Percentiles rank a stretch among this genome's conserved stretches.
These are phyloP conservation scores for Starmerella scarabaei DNA, from an alignment of 805 yeast species.

Conservation along the genomic window DNA sequence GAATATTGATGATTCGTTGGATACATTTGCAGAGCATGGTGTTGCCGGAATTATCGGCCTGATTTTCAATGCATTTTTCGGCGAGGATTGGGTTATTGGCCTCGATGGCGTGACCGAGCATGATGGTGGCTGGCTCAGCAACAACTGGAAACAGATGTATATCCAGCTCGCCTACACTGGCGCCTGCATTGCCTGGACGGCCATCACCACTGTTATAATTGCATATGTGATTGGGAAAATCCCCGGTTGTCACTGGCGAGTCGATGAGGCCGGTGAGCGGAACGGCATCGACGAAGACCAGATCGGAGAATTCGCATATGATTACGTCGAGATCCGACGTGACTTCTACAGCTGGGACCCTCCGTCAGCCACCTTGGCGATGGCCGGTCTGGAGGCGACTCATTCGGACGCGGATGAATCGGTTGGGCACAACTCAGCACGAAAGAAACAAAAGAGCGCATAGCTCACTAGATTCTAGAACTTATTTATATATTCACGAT, in stretches of 20 bases:
- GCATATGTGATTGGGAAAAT: slow-evolving; percentile 61
- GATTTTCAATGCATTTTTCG: slow-evolving; percentile 79
- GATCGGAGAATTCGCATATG: slow-evolving; percentile 97
- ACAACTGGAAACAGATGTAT: slow-evolving; percentile 82
- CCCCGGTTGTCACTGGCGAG: slow-evolving; percentile 73
- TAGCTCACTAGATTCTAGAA: too few relatives aligned
- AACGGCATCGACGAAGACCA: slow-evolving; percentile 92
- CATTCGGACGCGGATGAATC: too few relatives aligned
- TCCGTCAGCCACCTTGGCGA: slow-evolving; percentile 18
- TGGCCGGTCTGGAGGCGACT: too few relatives aligned
- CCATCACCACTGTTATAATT: slow-evolving; percentile 62
- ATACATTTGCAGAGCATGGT: slow-evolving; percentile 97
- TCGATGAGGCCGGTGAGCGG: slow-evolving; percentile 73
- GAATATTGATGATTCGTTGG: slow-evolving; percentile 82
- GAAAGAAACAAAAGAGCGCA: too few relatives aligned
- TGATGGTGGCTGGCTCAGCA: slow-evolving; percentile 84
- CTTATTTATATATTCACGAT: too few relatives aligned
- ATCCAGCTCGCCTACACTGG: slow-evolving; percentile 73
- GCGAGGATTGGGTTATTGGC: slow-evolving; percentile 76
- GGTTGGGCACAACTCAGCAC: too few relatives aligned
- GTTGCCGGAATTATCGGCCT: slow-evolving; percentile 87
- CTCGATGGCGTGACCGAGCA: slow-evolving; percentile 78
- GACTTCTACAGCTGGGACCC: slow-evolving; percentile 45
- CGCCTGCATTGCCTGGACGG: slow-evolving; percentile 63
- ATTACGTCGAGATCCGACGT: slow-evolving; percentile 90